A percentile compares a stretch with the other conserved stretches of the same genome.
phyloP scores from a whole-genome alignment of 192 early-diverging fungal genomes.

The Lunasporangiospora selenospora region DNA sequence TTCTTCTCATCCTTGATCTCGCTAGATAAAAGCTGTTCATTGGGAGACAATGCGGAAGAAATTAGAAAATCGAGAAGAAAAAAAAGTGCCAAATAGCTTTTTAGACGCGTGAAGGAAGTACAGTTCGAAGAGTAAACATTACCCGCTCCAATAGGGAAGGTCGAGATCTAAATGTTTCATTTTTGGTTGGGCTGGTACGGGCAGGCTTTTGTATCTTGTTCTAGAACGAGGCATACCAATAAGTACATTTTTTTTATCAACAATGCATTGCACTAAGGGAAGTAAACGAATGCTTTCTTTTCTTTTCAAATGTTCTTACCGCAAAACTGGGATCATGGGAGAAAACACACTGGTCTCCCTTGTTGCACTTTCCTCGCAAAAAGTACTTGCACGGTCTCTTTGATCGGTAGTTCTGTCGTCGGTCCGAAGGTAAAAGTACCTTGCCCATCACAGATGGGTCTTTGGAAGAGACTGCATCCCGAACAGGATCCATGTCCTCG shows the following conservation, averaged over 20 bases:
- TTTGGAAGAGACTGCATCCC: slow-evolving; percentile 56
- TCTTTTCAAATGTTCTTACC: no score
- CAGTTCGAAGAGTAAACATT: background rate
- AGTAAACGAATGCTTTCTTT: no score
- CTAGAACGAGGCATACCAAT: no score
- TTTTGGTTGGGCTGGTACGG: slow-evolving; percentile 9
- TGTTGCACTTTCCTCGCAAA: slow-evolving; percentile 46
- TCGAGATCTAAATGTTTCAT: slow-evolving; percentile 33
- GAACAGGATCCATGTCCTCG: slow-evolving; percentile 52
- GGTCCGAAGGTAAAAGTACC: slow-evolving; percentile 21
- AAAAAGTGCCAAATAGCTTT: background rate
- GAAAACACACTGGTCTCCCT: slow-evolving; percentile 52
- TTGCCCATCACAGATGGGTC: slow-evolving; percentile 50
- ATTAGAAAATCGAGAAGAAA: background rate
- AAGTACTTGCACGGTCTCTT: slow-evolving; percentile 53
- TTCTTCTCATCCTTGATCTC: slow-evolving; percentile 70
- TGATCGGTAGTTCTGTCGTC: background rate
- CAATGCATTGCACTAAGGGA: no score
- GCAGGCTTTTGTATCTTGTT: slow-evolving; percentile 27
- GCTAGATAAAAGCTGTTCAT: slow-evolving; percentile 63
- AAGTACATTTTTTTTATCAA: no score
- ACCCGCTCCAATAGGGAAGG: slow-evolving; percentile 53
- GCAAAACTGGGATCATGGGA: slow-evolving; percentile 46
- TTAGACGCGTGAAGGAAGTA: background rate
- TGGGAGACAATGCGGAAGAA: no score